These are phyloP conservation scores for Phallus indusiatus DNA, from an alignment of 768 basidiomycete genomes.

Conservation along the genomic window DNA sequence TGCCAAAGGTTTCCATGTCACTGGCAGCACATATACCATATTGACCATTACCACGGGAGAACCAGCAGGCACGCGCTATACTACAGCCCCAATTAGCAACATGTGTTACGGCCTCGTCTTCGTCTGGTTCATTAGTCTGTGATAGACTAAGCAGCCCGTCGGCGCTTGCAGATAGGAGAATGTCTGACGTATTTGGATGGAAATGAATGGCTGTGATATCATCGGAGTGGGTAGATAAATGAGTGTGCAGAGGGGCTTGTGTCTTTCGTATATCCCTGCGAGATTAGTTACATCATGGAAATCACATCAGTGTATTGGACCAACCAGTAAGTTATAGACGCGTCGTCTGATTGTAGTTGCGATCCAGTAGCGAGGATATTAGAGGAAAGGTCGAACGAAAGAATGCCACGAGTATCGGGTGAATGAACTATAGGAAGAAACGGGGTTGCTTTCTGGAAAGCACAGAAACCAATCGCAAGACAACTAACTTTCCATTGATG, in stretches of 20 bases:
- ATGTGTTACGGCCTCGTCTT: constrained; percentile 74
- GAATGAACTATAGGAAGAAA: constrained; percentile 3
- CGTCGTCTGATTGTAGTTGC: constrained; percentile 72
- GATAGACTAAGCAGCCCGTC: constrained; percentile 76
- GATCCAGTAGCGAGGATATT: constrained; percentile 74
- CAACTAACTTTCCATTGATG: constrained; percentile 51
- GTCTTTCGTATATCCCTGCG: constrained; percentile 87
- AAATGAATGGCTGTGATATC: constrained; percentile 78
- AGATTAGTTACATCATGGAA: no score
- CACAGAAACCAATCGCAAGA: background rate
- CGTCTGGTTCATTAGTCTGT: constrained; percentile 65
- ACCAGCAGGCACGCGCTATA: constrained; percentile 70
- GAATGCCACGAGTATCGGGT: constrained; percentile 29
- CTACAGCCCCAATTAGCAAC: constrained; percentile 86
- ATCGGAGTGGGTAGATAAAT: constrained; percentile 85
- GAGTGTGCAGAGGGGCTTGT: constrained; percentile 56
- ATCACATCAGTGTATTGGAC: no score
- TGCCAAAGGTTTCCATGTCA: constrained; percentile 91
- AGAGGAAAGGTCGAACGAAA: constrained; percentile 61
- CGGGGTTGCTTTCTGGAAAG: background rate
- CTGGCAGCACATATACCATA: constrained; percentile 70
- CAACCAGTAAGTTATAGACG: constrained; percentile 78
- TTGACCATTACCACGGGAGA: constrained; percentile 21
- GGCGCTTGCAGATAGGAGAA: constrained; percentile 72
- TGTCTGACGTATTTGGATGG: constrained; percentile 27